Conservation (phyloP, 768 basidiomycete genomes). For the Tricholoma sp. region DNA sequence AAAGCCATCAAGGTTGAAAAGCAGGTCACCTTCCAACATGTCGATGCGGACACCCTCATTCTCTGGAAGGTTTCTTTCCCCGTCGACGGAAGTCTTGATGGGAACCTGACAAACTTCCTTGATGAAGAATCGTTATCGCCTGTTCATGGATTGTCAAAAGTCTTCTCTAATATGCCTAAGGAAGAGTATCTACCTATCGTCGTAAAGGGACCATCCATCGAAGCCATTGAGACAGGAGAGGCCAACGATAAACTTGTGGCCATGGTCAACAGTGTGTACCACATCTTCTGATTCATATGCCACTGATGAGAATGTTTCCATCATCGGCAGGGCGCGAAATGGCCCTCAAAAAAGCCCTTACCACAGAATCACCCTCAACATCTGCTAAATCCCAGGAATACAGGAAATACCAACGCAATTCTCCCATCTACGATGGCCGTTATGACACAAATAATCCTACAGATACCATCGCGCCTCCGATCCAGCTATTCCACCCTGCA, state of each 20-base stretch:
- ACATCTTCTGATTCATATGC: background rate
- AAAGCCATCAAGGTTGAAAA: background rate
- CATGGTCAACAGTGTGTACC: conserved; percentile 1
- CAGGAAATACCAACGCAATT: background rate
- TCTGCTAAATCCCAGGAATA: background rate
- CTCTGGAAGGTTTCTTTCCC: background rate
- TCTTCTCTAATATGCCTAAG: background rate
- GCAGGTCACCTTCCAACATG: background rate
- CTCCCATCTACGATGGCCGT: conserved; percentile 18
- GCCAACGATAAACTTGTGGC: background rate
- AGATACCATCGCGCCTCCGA: conserved; percentile 16
- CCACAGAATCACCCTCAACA: background rate
- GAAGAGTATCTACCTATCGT: background rate
- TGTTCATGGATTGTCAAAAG: background rate
- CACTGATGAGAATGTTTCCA: background rate
- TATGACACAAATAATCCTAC: conserved; percentile 12
- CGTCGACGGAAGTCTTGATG: background rate
- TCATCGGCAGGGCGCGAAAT: conserved; percentile 1
- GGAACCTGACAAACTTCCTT: background rate
- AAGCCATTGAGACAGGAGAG: conserved; percentile 1
- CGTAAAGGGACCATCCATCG: background rate
- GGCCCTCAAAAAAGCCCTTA: conserved; percentile 1
- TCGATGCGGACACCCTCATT: background rate
- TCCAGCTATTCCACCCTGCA: conserved; percentile 21
- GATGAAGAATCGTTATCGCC: background rate